Conservation (phyloP, 805 yeast species). For the Saturnispora sekii region DNA sequence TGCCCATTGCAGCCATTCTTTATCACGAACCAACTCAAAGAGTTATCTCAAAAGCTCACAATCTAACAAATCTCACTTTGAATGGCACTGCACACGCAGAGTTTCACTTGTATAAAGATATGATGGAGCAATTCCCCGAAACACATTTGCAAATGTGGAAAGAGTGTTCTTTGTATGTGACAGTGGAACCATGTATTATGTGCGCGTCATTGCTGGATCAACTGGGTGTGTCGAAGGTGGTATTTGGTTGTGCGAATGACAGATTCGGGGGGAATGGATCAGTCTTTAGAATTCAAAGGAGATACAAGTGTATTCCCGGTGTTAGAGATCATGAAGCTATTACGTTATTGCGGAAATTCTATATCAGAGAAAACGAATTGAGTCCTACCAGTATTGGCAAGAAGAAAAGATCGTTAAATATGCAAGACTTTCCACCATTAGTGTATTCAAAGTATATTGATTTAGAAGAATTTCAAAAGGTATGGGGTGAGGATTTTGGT, state of each 20-base stretch:
- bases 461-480: constrained; percentile 36
- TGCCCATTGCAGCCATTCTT: constrained; percentile 78
- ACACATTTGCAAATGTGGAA: constrained; percentile 31
- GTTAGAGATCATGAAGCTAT: constrained; percentile 75
- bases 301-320: constrained; percentile 48
- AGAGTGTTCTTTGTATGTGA: constrained; percentile 69
- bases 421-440: constrained; percentile 50
- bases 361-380: constrained; percentile 71
- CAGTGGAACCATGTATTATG: constrained; percentile 98
- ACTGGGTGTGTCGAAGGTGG: constrained; percentile 59
- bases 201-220: constrained; percentile 90
- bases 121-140: constrained; percentile 29
- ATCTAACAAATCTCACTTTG: constrained; percentile 74
- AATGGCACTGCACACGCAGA: constrained; percentile 94
- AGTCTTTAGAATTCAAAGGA: constrained; percentile 47
- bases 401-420: constrained; percentile 52
- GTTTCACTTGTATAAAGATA: constrained; percentile 62
- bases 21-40: constrained; percentile 32
- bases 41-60: constrained; percentile 69
- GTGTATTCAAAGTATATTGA: constrained; percentile 45
- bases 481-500: constrained; percentile 37
- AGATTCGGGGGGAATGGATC: constrained; percentile 96
- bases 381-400: constrained; percentile 79
- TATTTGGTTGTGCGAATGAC: constrained; percentile 91
- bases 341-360: constrained; percentile 69